phyloP scores from a whole-genome alignment of 2,329 filamentous ascomycete genomes.

The Exophiala lecanii-corni region DNA sequence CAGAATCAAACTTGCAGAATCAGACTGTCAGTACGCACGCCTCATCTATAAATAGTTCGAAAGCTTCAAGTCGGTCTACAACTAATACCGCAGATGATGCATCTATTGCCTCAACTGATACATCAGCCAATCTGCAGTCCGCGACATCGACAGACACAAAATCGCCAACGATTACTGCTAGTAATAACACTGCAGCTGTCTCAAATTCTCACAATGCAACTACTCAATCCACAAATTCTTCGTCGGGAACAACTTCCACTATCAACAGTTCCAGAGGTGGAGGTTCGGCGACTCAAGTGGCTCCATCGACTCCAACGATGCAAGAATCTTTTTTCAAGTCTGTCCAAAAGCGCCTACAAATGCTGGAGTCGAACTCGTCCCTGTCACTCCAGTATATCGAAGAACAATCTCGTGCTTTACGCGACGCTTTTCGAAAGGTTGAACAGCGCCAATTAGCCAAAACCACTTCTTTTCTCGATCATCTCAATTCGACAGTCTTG shows the following conservation, averaged over 20 bases:
- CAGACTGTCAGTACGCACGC: too few relatives aligned
- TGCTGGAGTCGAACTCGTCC: slow-evolving; percentile 87
- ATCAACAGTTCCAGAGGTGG: slow-evolving; percentile 25
- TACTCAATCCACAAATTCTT: slow-evolving; percentile 4
- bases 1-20: neutral
- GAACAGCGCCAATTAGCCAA: slow-evolving; percentile 85
- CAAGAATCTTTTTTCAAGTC: slow-evolving; percentile 99
- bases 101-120: neutral
- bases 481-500: slow-evolving; percentile 82
- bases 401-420: slow-evolving; percentile 84
- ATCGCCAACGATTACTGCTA: neutral
- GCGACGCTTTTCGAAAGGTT: slow-evolving; percentile 78
- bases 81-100: neutral
- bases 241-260: slow-evolving; percentile 1
- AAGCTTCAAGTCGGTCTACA: neutral
- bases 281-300: slow-evolving; percentile 43
- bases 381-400: slow-evolving; percentile 94
- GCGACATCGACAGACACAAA: neutral
- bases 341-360: slow-evolving; percentile 84
- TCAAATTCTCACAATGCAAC: neutral
- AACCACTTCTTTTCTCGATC: slow-evolving; percentile 73
- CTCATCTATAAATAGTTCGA: neutral
- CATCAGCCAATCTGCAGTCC: neutral
- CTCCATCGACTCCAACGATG: slow-evolving; percentile 68
- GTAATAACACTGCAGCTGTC: neutral